Conservation (phyloP, 2,329 filamentous ascomycete genomes). For the Cladosporium sp. region DNA sequence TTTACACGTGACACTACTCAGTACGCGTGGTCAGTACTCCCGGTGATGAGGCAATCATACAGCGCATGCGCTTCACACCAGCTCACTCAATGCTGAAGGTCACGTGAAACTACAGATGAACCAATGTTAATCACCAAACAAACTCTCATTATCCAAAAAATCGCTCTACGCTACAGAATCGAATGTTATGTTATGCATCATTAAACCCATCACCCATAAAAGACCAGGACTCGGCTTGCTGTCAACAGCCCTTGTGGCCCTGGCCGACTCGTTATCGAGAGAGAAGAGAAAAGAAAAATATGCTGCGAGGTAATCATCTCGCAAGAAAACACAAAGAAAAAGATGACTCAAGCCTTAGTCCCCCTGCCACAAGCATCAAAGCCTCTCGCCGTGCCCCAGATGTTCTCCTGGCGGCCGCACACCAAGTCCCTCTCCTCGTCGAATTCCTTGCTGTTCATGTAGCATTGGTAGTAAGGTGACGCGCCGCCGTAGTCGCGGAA, state of each 20-base stretch:
- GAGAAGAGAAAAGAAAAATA: conserved; percentile 2
- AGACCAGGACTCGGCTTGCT: conserved; percentile 2
- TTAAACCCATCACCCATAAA: conserved; percentile 10
- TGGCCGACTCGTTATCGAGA: conserved; percentile 7
- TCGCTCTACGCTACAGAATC: conserved; percentile 4
- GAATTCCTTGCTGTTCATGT: conserved; percentile 13
- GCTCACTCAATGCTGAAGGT: no score
- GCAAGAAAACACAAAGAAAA: neutral
- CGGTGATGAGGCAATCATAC: no score
- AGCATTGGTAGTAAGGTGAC: conserved; percentile 15
- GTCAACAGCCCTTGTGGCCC: conserved; percentile 3
- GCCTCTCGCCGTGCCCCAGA: conserved; percentile 16
- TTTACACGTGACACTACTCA: no score
- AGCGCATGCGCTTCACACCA: no score
- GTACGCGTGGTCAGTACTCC: no score
- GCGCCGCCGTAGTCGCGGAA: conserved; percentile 14
- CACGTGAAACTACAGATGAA: no score
- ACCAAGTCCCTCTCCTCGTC: conserved; percentile 14
- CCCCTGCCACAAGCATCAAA: conserved; percentile 14
- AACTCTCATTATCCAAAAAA: conserved; percentile 8
- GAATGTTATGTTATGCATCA: conserved; percentile 8
- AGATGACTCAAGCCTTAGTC: neutral
- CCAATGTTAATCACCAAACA: conserved; percentile 6
- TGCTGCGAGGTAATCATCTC: neutral
- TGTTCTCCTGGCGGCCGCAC: conserved; percentile 14